Evolutionary conservation across 768 basidiomycete species (phyloP).

Genomic region (Tephrocybe rancida): DNA sequence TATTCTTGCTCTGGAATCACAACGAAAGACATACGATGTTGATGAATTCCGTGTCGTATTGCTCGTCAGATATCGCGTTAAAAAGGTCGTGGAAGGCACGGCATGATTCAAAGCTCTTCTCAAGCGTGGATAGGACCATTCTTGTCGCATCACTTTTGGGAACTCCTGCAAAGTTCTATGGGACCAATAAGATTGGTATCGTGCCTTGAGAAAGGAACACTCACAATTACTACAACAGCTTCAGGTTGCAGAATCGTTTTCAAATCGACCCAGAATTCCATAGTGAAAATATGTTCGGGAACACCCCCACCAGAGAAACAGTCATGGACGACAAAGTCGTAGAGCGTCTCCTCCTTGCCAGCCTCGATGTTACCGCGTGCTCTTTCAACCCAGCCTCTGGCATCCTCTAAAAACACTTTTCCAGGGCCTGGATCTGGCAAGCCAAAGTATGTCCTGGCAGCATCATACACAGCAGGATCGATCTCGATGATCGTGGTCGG

Average conservation of each 20-base stretch:
- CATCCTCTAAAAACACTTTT: constrained; percentile 78
- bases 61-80: constrained; percentile 43
- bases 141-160: constrained; percentile 61
- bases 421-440: constrained; percentile 63
- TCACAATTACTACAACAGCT: constrained; percentile 81
- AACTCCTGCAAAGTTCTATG: constrained; percentile 84
- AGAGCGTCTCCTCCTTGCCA: constrained; percentile 38
- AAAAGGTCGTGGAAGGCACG: constrained; percentile 80
- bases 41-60: constrained; percentile 54
- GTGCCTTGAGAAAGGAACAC: constrained; percentile 19
- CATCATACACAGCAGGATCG: constrained; percentile 87
- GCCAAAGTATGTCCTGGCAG: constrained; percentile 78
- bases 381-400: constrained; percentile 65
- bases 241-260: constrained; percentile 63
- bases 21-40: constrained; percentile 63
- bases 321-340: constrained; percentile 84
- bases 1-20: neutral
- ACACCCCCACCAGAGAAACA: constrained; percentile 95
- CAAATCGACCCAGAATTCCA: constrained; percentile 81
- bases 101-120: constrained; percentile 74
- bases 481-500: constrained; percentile 89
- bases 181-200: neutral
- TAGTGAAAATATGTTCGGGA: constrained; percentile 81
- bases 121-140: constrained; percentile 71
- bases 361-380: constrained; percentile 30